Percentiles rank a stretch among this genome's conserved stretches.
phyloP scores from a whole-genome alignment of 345 rosid genomes.

The Lepidium didymum region DNA sequence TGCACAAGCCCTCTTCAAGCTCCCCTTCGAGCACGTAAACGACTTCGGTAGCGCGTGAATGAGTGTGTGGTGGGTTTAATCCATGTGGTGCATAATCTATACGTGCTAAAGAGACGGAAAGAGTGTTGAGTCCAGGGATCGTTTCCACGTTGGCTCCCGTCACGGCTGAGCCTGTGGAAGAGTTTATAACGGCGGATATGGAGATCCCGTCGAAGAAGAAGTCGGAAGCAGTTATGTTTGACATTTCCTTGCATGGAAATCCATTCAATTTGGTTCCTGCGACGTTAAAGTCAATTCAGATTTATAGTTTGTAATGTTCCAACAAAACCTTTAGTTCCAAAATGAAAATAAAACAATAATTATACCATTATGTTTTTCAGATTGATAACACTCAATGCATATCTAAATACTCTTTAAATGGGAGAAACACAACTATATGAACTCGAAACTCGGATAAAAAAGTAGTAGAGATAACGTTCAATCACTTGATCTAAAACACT shows the following conservation, averaged over 20 bases:
- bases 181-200: slow-evolving; percentile 39
- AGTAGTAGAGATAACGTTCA: too few species aligned
- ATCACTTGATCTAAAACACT: too few species aligned
- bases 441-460: too few species aligned
- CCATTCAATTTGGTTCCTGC: slow-evolving; percentile 53
- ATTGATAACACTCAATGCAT: too few species aligned
- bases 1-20: slow-evolving; percentile 53
- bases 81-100: slow-evolving; percentile 52
- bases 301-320: not conserved
- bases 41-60: slow-evolving; percentile 68
- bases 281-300: too few species aligned
- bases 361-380: too few species aligned
- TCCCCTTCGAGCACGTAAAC: slow-evolving; percentile 53
- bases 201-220: slow-evolving; percentile 55
- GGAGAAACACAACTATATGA: too few species aligned
- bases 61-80: slow-evolving; percentile 61
- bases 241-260: slow-evolving; percentile 47
- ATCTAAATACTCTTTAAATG: too few species aligned
- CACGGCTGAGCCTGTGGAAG: slow-evolving; percentile 44
- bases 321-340: not conserved
- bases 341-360: not conserved
- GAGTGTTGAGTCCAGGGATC: slow-evolving; percentile 60
- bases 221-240: slow-evolving; percentile 44
- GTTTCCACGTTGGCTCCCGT: slow-evolving; percentile 50
- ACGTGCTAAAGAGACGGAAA: slow-evolving; percentile 53